Evolutionary conservation across 345 rosid genomes (phyloP).

Genomic region (Durio zibethinus): DNA sequence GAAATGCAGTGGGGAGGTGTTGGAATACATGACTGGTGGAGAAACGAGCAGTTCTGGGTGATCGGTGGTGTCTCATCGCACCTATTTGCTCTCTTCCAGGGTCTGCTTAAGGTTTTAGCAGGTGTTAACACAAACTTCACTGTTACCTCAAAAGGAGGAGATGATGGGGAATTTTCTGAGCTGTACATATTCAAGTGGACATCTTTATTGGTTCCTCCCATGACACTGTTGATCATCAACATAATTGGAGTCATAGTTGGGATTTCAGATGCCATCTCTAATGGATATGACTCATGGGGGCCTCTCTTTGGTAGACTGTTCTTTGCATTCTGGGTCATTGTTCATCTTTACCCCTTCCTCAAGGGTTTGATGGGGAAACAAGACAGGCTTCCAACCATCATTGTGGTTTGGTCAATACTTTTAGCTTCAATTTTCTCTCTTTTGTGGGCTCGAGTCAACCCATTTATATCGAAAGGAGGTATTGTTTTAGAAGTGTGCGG

Average conservation of each 20-base stretch:
- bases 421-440: slow-evolving; percentile 58
- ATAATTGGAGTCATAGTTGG: slow-evolving; percentile 58
- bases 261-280: slow-evolving; percentile 55
- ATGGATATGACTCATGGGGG: slow-evolving; percentile 70
- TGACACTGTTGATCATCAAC: slow-evolving; percentile 53
- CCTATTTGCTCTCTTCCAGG: slow-evolving; percentile 65
- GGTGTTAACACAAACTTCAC: slow-evolving; percentile 66
- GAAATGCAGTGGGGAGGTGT: slow-evolving; percentile 84
- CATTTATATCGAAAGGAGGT: slow-evolving; percentile 44
- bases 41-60: slow-evolving; percentile 77
- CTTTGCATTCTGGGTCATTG: slow-evolving; percentile 61
- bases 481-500: slow-evolving; percentile 51
- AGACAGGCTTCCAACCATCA: slow-evolving; percentile 55
- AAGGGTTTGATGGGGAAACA: slow-evolving; percentile 62
- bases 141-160: slow-evolving; percentile 61
- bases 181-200: slow-evolving; percentile 71
- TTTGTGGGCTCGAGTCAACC: slow-evolving; percentile 62
- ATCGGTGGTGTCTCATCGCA: slow-evolving; percentile 66
- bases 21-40: slow-evolving; percentile 75
- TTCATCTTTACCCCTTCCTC: slow-evolving; percentile 65
- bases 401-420: slow-evolving; percentile 62
- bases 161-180: slow-evolving; percentile 61
- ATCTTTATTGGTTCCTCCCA: slow-evolving; percentile 51
- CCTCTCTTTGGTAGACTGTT: slow-evolving; percentile 59
- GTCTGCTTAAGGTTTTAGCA: slow-evolving; percentile 66